Base-by-base conservation (phyloP, 768 basidiomycete genomes). In the Lentinus brumalis region DNA sequence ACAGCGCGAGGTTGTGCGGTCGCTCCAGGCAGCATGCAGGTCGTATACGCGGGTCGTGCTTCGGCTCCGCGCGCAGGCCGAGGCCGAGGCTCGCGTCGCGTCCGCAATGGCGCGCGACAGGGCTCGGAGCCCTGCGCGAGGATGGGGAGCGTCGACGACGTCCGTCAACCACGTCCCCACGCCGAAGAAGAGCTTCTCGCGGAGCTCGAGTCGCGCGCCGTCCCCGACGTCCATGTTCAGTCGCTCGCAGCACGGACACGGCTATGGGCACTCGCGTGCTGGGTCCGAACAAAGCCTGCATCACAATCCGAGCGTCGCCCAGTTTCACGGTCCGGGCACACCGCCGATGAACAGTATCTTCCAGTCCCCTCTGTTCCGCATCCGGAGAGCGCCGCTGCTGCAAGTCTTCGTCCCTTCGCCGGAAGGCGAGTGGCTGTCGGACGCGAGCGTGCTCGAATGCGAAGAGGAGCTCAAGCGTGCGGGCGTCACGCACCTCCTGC, bases 401-500 rank as follows among this genome's bases (percentile, higher is more conserved):
- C 78, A 90, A 21, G 89, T 92, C 39, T 94, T 93, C 67, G 89
- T 95, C 4, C 93, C 92, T 18, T 91, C 89, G 9, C 89, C 89
- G 0, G 91, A 92, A 55, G 92, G 92, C 7, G 87, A 89, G 64
- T 95, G 92, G 92, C 76, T 95, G 49, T 88, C 88, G 10, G 92
- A 94, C 71, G 80, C 83, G 65, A 88, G 90, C 59, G 86, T 95
- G 18, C 67, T 92, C 57, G 88, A 89, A 67, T 94, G 92, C 70
- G 93, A 95, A 72, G 84, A 82, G 1, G 93, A 95, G 76, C 79
- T 91, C 65, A 85, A 84, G 63, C 78, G 84, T 11, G 86, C 90
- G 8, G 89, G 87, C 1, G 81, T 92, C 39, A 64, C 79, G 66
- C 78, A 78, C 45, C 72, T 91, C 47, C 72, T 95, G 73, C 79